Conservation (phyloP, 2,329 filamentous ascomycete genomes). For the Sphaerulina populicola region DNA sequence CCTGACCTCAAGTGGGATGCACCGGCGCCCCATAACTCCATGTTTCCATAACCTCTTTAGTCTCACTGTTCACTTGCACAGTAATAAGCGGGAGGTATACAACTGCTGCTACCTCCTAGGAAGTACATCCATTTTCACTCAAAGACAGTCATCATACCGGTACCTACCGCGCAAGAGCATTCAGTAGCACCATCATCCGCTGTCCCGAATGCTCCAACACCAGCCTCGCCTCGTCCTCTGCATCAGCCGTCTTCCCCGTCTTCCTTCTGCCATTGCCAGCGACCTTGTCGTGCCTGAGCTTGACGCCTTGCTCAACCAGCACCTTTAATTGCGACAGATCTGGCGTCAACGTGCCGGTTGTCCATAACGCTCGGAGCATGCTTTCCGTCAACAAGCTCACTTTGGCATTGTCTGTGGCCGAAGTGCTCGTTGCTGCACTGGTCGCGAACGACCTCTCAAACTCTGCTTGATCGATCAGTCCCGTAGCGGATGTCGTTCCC, state of each 20-base stretch:
- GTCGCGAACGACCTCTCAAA: conserved; percentile 57
- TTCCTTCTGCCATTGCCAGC: conserved; percentile 40
- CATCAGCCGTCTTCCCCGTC: conserved; percentile 30
- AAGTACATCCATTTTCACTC: too few species aligned
- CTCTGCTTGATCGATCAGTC: conserved; percentile 42
- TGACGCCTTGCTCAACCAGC: conserved; percentile 45
- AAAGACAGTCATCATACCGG: background rate
- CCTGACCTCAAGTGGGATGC: too few species aligned
- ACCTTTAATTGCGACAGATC: conserved; percentile 26
- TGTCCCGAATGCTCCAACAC: conserved; percentile 31
- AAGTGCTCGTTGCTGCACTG: conserved; percentile 54
- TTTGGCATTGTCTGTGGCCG: conserved; percentile 61
- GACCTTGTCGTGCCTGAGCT: conserved; percentile 41
- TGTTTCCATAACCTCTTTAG: too few species aligned
- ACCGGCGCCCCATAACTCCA: too few species aligned
- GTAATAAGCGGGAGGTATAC: too few species aligned
- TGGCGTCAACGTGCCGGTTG: conserved; percentile 24
- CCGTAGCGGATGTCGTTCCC: conserved; percentile 36
- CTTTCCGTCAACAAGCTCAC: conserved; percentile 61
- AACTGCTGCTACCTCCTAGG: too few species aligned
- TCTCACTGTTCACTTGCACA: too few species aligned
- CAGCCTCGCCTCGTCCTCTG: conserved; percentile 33
- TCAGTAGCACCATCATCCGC: conserved; percentile 21
- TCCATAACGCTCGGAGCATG: conserved; percentile 49
- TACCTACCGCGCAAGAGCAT: conserved; percentile 8